Evolutionary conservation across 164 flowering plant species (phyloP).

Genomic region (Stephania yunnanensis): DNA sequence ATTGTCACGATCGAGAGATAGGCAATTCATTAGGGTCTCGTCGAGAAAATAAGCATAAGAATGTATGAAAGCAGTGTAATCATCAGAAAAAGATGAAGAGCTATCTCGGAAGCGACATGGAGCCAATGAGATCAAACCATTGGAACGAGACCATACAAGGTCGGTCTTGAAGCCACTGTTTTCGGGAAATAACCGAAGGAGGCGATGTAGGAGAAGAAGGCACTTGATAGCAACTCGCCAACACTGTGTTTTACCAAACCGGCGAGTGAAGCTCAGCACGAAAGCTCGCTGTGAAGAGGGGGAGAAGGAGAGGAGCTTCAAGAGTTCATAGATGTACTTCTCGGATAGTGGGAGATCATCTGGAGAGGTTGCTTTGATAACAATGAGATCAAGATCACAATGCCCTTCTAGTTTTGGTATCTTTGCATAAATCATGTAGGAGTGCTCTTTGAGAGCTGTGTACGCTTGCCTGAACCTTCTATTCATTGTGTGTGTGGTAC

Average conservation of each 20-base stretch:
- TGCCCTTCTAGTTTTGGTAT: slow-evolving; percentile 38
- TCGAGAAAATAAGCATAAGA: slow-evolving; percentile 56
- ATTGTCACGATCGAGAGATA: slow-evolving; percentile 5
- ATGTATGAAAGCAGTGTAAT: slow-evolving; percentile 37
- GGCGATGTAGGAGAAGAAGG: slow-evolving; percentile 53
- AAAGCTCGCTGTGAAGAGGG: slow-evolving; percentile 38
- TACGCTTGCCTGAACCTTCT: slow-evolving; percentile 29
- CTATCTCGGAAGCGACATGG: slow-evolving; percentile 45
- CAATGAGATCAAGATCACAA: slow-evolving; percentile 35
- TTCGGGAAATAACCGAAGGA: slow-evolving; percentile 35
- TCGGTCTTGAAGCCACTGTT: slow-evolving; percentile 32
- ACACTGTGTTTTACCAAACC: slow-evolving; percentile 39
- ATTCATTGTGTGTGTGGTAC: neutral
- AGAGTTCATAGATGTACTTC: slow-evolving; percentile 37
- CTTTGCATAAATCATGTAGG: slow-evolving; percentile 41
- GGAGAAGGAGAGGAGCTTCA: slow-evolving; percentile 43
- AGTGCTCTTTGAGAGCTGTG: slow-evolving; percentile 39
- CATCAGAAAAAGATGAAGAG: slow-evolving; percentile 33
- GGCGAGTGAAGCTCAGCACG: slow-evolving; percentile 39
- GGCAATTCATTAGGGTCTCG: slow-evolving; percentile 34
- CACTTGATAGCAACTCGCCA: slow-evolving; percentile 73
- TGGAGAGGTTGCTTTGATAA: slow-evolving; percentile 56
- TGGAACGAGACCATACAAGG: slow-evolving; percentile 37
- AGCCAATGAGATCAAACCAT: slow-evolving; percentile 35
- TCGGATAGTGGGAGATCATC: slow-evolving; percentile 47